phyloP scores from a whole-genome alignment of 169 alveolate genomes.

The Plasmodium cynomolgi region DNA sequence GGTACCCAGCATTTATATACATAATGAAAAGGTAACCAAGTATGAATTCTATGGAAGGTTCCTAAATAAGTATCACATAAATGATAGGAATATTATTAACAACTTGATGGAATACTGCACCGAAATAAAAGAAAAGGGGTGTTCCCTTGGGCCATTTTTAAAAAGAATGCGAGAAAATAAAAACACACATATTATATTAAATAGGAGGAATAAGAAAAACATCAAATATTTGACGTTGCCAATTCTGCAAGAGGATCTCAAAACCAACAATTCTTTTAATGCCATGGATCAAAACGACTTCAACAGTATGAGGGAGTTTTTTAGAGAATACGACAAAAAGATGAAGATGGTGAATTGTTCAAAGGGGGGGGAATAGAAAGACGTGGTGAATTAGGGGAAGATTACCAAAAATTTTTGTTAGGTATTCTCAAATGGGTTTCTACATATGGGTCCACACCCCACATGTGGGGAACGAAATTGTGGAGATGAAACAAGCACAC shows the following conservation, averaged over 20 bases:
- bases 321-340: constrained; percentile 63
- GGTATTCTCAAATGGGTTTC: not conserved
- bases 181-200: constrained; percentile 57
- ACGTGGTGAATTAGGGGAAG: not conserved
- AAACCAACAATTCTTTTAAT: constrained; percentile 33
- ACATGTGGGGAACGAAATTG: not conserved
- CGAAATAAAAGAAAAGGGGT: constrained; percentile 29
- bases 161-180: constrained; percentile 65
- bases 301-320: constrained; percentile 52
- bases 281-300: constrained; percentile 51
- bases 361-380: not conserved
- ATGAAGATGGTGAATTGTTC: not conserved
- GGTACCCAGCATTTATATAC: constrained; percentile 55
- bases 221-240: constrained; percentile 58
- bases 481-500: not conserved
- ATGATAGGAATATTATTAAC: constrained; percentile 58
- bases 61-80: constrained; percentile 64
- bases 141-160: constrained; percentile 51
- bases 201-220: constrained; percentile 51
- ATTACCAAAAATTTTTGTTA: not conserved
- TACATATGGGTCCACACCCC: not conserved
- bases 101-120: constrained; percentile 41
- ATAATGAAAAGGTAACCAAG: constrained; percentile 41
- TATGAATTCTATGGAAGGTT: constrained; percentile 64
- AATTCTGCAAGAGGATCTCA: constrained; percentile 56